Conservation (phyloP, 495 filamentous ascomycete species). For the Aspergillus ellipticus region DNA sequence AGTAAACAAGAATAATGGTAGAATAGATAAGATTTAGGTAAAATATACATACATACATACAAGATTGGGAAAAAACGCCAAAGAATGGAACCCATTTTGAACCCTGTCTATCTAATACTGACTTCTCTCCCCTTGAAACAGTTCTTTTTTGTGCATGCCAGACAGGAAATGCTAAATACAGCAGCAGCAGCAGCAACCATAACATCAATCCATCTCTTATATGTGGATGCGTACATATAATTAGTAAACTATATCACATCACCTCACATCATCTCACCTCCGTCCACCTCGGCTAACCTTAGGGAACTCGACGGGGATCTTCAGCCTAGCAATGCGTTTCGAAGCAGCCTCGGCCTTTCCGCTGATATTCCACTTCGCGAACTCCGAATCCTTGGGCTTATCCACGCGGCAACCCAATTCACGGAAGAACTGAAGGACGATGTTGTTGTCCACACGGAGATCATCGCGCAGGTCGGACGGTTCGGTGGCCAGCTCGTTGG, state of each 20-base stretch:
- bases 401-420: conserved; percentile 71
- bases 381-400: conserved; percentile 41
- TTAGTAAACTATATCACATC: background rate
- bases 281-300: conserved; percentile 46
- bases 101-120: no score
- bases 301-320: conserved; percentile 79
- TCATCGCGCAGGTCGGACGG: conserved; percentile 73
- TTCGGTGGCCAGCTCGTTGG: conserved; percentile 78
- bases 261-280: background rate
- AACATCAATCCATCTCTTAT: no score
- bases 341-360: conserved; percentile 58
- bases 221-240: background rate
- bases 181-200: no score
- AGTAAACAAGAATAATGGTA: no score
- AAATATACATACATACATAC: no score
- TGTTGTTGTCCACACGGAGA: conserved; percentile 65
- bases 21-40: no score
- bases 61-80: no score
- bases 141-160: no score
- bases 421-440: conserved; percentile 60
- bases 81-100: no score
- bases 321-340: conserved; percentile 64
- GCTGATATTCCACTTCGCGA: conserved; percentile 41
- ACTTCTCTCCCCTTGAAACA: no score
- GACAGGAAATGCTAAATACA: no score